phyloP scores from a whole-genome alignment of 2,329 filamentous ascomycete species.

The Monosporascus sp. region DNA sequence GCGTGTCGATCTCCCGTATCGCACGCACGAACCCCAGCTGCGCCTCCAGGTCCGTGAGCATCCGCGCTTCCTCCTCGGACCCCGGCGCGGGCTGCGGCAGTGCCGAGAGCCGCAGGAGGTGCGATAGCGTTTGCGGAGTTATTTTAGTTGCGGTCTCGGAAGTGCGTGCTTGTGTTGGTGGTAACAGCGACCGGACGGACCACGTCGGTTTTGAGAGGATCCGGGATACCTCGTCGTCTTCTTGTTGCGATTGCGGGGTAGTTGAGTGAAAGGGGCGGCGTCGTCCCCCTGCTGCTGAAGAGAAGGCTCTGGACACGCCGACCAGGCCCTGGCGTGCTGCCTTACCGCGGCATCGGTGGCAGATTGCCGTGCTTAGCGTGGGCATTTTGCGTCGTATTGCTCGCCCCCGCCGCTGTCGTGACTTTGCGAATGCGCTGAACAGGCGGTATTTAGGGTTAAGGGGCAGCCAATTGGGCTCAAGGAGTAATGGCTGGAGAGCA shows the following conservation, averaged over 20 bases:
- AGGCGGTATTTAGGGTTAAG: no score
- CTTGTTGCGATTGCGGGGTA: neutral
- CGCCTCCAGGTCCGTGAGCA: slow-evolving; percentile 70
- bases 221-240: slow-evolving; percentile 20
- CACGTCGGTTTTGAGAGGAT: slow-evolving; percentile 70
- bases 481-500: no score
- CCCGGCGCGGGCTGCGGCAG: slow-evolving; percentile 64
- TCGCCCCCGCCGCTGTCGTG: no score
- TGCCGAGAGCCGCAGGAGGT: slow-evolving; percentile 84
- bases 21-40: slow-evolving; percentile 90
- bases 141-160: slow-evolving; percentile 37
- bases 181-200: slow-evolving; percentile 75
- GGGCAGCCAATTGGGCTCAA: no score
- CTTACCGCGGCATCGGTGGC: slow-evolving; percentile 14
- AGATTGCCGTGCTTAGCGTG: slow-evolving; percentile 21
- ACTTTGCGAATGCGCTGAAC: no score
- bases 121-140: slow-evolving; percentile 64
- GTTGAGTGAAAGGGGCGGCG: neutral
- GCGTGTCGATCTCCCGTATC: slow-evolving; percentile 74
- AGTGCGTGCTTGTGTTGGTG: slow-evolving; percentile 22
- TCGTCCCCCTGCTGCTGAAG: neutral
- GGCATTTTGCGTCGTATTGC: neutral
- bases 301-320: no score
- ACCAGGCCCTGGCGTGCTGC: no score
- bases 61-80: slow-evolving; percentile 56